Base-by-base conservation (phyloP, 352 stramenopile genomes). In the Phytophthora tubulina region DNA sequence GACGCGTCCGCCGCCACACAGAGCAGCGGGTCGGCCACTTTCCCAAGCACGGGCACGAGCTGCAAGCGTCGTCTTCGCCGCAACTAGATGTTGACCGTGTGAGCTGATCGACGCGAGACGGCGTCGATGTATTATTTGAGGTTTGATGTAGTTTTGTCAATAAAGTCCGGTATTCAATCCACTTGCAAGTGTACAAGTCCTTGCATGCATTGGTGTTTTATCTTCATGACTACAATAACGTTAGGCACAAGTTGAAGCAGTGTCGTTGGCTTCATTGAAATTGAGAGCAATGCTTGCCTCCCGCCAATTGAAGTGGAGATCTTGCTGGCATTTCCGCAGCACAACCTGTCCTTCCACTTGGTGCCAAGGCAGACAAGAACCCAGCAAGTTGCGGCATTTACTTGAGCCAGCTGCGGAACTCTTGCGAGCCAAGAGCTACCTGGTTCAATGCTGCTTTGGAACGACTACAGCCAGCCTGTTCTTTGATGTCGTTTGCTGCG, bases 61-160 rank as follows among this genome's bases (percentile, higher is more conserved):
- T 74, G 67, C 67, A 74, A 74, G 48, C 67, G 61, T 49, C 67
- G 67, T 53, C 67, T 74, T n/a, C 67, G 67, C 10, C 67, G 63
- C 30, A 52, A 74, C 38, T 74, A 74, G 32, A 66, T 64, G 45
- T 42, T 30, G 30, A 42, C 2, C 21, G 30, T 36, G 52, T 41
- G 31, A 41, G 55, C 46, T 45, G 32, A 48, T 48, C 44, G 44
- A 42, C 33, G 45, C 13, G 38, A 54, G 38, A 3, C 4, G 6
- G 4, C 32, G 41, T 62, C 51, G 44, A 33, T 21, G 21, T 63
- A 53, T 48, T 60, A 60, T 60, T 60, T 49, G 17, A 46, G 21
- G 35, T 36, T 54, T 57, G 33, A 44, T 63, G 52, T 60, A 53
- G 31, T 9, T 55, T 35, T 69, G 51, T 53, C 45, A 44, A 57